A percentile compares a stretch with the other conserved stretches of the same genome.
Evolutionary conservation across 1,139 yeast genomes (phyloP).

Genomic region (Hemisphaericaspora xylanilytica): DNA sequence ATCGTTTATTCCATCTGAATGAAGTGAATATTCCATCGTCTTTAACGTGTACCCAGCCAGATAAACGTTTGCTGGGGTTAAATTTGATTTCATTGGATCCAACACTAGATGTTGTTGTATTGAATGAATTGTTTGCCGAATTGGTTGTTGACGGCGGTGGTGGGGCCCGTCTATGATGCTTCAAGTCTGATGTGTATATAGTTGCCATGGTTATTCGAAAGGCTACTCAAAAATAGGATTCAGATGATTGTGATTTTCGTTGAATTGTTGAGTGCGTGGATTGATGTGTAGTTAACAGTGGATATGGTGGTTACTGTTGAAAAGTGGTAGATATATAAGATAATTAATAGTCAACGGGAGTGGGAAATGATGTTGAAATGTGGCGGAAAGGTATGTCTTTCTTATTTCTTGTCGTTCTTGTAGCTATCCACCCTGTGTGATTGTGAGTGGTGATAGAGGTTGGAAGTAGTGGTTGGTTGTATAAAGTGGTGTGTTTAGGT

Average conservation of each 20-base stretch:
- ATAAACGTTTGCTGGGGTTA: constrained; percentile 33
- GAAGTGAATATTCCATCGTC: constrained; percentile 83
- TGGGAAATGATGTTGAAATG: too few relatives aligned
- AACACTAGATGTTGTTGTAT: constrained; percentile 8
- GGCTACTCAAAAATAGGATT: too few relatives aligned
- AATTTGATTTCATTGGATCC: constrained; percentile 21
- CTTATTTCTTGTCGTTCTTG: neutral
- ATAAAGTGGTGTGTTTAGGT: too few relatives aligned
- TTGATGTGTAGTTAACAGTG: neutral
- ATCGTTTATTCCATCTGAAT: constrained; percentile 91
- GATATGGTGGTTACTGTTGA: neutral
- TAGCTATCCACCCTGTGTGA: too few relatives aligned
- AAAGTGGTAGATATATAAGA: too few relatives aligned
- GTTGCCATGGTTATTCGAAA: too few relatives aligned
- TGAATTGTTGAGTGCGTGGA: too few relatives aligned
- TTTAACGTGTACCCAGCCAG: constrained; percentile 89
- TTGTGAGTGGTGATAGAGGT: too few relatives aligned
- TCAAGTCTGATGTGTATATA: constrained; percentile 46
- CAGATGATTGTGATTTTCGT: too few relatives aligned
- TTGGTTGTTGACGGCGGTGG: constrained; percentile 32
- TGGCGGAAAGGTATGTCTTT: neutral
- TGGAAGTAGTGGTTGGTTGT: too few relatives aligned
- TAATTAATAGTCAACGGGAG: too few relatives aligned
- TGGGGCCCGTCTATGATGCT: constrained; percentile 47
- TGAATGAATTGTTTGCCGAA: neutral